These are phyloP conservation scores for Auriscalpium orientale DNA, from an alignment of 768 basidiomycete genomes.

Conservation along the genomic window DNA sequence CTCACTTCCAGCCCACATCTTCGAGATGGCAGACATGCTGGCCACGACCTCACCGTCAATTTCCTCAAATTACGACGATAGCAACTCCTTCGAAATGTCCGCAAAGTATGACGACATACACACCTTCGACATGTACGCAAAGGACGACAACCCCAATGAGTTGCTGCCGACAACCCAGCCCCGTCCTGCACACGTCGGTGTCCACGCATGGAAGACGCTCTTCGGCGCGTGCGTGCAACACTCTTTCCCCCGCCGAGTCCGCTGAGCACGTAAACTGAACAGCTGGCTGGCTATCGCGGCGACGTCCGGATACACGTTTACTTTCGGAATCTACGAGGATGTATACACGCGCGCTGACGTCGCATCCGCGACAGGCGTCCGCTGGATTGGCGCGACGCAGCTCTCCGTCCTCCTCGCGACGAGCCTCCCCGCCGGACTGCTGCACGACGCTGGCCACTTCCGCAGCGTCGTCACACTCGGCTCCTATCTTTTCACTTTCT, in stretches of 20 bases:
- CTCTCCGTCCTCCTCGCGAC: constrained; percentile 38
- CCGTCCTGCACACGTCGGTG: too few relatives aligned
- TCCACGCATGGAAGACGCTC: neutral
- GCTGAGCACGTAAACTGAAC: neutral
- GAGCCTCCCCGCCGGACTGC: constrained; percentile 32
- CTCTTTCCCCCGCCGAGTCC: neutral
- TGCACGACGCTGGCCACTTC: constrained; percentile 45
- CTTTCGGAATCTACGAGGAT: constrained; percentile 15
- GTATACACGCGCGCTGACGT: constrained; percentile 6
- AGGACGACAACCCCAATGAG: too few relatives aligned
- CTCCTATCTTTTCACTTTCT: constrained; percentile 18
- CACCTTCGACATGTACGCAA: too few relatives aligned
- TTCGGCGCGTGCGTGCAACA: neutral
- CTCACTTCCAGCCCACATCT: too few relatives aligned
- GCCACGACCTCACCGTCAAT: too few relatives aligned
- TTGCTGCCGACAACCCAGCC: too few relatives aligned
- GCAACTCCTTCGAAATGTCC: too few relatives aligned
- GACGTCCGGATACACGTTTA: constrained; percentile 10
- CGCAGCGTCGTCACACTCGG: constrained; percentile 23
- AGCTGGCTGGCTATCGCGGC: neutral
- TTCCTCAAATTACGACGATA: too few relatives aligned
- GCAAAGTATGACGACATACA: too few relatives aligned
- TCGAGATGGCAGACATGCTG: too few relatives aligned
- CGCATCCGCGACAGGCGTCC: constrained; percentile 15
- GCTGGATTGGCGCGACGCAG: constrained; percentile 46